These are phyloP conservation scores for Ganoderma resinaceum DNA, from an alignment of 1,284 basidiomycete genomes.

Conservation along the genomic window DNA sequence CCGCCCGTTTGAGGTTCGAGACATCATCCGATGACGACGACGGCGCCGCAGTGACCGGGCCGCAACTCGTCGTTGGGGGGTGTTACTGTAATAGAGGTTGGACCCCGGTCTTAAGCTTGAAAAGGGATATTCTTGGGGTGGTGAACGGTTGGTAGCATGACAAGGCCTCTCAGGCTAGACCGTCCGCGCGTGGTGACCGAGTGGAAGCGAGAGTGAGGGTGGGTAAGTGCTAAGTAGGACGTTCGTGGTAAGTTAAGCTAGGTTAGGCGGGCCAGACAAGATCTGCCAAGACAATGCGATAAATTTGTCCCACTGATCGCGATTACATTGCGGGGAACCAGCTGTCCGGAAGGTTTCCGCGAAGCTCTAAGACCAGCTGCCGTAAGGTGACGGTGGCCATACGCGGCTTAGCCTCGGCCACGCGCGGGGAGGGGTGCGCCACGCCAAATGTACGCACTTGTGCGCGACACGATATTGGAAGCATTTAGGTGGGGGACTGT, in stretches of 20 bases:
- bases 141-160: neutral
- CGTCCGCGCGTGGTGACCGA: neutral
- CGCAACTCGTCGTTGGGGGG: neutral
- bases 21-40: neutral
- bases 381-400: slow-evolving; percentile 5
- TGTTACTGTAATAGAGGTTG: too few relatives aligned
- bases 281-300: neutral
- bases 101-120: neutral
- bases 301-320: slow-evolving; percentile 20
- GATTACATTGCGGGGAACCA: slow-evolving; percentile 13
- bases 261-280: neutral
- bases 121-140: neutral
- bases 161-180: neutral
- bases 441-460: neutral
- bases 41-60: neutral
- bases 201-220: neutral
- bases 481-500: too few relatives aligned
- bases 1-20: neutral
- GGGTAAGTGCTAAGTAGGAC: neutral
- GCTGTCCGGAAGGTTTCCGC: slow-evolving; percentile 29
- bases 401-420: slow-evolving; percentile 22
- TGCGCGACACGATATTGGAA: neutral
- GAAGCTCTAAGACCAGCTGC: slow-evolving; percentile 23
- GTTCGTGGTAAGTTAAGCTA: neutral
- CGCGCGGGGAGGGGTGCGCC: slow-evolving; percentile 5